Conservation (phyloP, 225 moss, liverwort and hornwort species). For the Antitrichia curtipendula region DNA sequence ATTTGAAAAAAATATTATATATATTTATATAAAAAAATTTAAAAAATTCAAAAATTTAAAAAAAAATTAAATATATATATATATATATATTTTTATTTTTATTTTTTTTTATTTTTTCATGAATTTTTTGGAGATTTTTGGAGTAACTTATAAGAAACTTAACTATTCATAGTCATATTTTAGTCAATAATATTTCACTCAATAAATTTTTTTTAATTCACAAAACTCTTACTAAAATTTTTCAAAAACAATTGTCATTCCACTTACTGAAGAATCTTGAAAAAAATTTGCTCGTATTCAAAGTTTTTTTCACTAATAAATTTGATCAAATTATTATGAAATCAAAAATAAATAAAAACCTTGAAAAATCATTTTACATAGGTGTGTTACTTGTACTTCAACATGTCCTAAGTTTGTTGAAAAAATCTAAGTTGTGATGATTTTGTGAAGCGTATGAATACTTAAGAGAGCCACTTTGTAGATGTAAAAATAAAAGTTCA, state of each 20-base stretch:
- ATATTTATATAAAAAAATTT: no score
- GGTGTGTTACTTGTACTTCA: not conserved
- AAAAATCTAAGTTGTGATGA: not conserved
- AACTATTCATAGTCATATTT: not conserved
- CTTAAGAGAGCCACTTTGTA: no score
- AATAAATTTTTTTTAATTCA: not conserved
- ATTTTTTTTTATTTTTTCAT: not conserved
- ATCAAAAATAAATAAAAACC: not conserved
- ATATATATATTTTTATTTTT: not conserved
- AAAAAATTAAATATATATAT: not conserved
- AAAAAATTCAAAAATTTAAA: no score
- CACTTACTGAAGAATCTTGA: not conserved
- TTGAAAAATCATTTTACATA: not conserved
- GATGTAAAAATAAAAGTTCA: not conserved
- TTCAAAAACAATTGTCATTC: not conserved
- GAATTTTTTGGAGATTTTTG: not conserved
- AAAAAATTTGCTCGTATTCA: not conserved
- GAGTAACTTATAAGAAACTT: accelerated
- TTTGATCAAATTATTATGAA: not conserved
- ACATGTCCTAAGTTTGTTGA: not conserved
- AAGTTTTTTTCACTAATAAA: not conserved
- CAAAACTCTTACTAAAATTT: not conserved
- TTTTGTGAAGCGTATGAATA: no score
- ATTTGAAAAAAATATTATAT: no score
- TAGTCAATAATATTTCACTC: not conserved